Evolutionary conservation across 192 early-diverging fungal genomes (phyloP).

Genomic region (Lunasporangiospora selenospora): DNA sequence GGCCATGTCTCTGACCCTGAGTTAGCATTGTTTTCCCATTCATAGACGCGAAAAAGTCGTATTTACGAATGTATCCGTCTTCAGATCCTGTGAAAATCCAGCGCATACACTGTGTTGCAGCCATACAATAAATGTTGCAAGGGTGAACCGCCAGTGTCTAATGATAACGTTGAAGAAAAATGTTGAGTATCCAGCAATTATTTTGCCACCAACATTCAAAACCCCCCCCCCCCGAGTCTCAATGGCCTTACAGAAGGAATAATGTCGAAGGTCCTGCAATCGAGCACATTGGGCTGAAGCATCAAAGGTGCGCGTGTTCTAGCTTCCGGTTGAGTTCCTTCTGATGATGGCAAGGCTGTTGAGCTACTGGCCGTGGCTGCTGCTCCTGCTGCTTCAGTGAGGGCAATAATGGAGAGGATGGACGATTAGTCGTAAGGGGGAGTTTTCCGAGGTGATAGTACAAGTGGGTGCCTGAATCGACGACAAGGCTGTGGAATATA

Average conservation of each 20-base stretch:
- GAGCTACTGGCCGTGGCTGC: constrained; percentile 2
- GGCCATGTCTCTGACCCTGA: constrained; percentile 82
- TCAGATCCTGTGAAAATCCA: constrained; percentile 89
- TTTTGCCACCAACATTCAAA: background rate
- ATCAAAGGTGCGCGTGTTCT: constrained; percentile 21
- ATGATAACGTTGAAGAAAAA: background rate
- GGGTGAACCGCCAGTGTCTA: constrained; percentile 70
- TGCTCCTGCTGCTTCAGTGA: constrained; percentile 4
- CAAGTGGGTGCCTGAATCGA: background rate
- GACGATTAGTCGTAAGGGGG: background rate
- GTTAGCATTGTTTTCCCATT: constrained; percentile 85
- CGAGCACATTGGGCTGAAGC: constrained; percentile 43
- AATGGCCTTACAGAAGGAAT: constrained; percentile 45
- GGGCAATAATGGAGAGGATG: background rate
- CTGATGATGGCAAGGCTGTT: constrained; percentile 1
- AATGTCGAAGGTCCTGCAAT: constrained; percentile 54
- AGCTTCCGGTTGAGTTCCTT: too few relatives aligned
- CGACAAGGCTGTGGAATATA: too few relatives aligned
- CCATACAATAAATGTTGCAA: constrained; percentile 71
- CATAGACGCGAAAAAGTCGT: constrained; percentile 88
- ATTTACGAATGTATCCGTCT: constrained; percentile 96
- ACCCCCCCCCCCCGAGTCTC: background rate
- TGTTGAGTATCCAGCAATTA: background rate
- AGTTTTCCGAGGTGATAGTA: background rate
- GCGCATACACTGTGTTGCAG: constrained; percentile 73